Evolutionary conservation across 495 filamentous ascomycete species (phyloP).

Genomic region (Ramalina intermedia): DNA sequence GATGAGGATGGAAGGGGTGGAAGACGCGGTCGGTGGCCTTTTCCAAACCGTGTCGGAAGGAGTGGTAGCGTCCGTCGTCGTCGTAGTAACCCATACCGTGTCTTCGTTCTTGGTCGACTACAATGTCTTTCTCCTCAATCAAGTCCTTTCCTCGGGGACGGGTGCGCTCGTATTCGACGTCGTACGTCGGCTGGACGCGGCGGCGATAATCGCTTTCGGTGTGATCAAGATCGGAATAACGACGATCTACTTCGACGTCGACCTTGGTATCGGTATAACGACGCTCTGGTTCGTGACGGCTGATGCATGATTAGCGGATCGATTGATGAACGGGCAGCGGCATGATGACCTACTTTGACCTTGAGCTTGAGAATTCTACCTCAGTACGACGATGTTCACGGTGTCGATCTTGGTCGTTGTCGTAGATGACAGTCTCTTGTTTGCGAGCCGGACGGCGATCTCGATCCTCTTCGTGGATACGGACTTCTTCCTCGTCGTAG

Average conservation of each 20-base stretch:
- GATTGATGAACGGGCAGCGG: background rate
- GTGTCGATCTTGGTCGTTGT: conserved; percentile 32
- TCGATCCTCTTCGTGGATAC: conserved; percentile 53
- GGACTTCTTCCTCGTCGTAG: conserved; percentile 71
- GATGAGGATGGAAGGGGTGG: conserved; percentile 47
- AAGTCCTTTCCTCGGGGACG: conserved; percentile 10
- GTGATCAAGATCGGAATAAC: conserved; percentile 55
- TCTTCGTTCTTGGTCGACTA: conserved; percentile 34
- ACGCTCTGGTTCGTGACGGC: conserved; percentile 20
- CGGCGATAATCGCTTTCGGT: conserved; percentile 77
- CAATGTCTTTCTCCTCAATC: conserved; percentile 37
- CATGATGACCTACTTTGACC: conserved; percentile 32
- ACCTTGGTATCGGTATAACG: conserved; percentile 45
- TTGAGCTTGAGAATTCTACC: conserved; percentile 38
- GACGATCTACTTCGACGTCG: conserved; percentile 44
- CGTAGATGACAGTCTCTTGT: conserved; percentile 33
- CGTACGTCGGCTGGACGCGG: conserved; percentile 56
- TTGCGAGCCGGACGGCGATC: conserved; percentile 46
- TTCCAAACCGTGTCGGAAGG: conserved; percentile 76
- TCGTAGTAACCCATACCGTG: conserved; percentile 98
- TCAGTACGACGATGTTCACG: conserved; percentile 26
- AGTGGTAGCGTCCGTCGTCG: conserved; percentile 93
- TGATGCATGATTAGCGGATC: background rate
- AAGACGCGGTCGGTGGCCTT: conserved; percentile 67
- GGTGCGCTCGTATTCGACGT: conserved; percentile 42